These are phyloP conservation scores for Emmonsia crescens DNA, from an alignment of 2,329 filamentous ascomycete species.

Conservation along the genomic window DNA sequence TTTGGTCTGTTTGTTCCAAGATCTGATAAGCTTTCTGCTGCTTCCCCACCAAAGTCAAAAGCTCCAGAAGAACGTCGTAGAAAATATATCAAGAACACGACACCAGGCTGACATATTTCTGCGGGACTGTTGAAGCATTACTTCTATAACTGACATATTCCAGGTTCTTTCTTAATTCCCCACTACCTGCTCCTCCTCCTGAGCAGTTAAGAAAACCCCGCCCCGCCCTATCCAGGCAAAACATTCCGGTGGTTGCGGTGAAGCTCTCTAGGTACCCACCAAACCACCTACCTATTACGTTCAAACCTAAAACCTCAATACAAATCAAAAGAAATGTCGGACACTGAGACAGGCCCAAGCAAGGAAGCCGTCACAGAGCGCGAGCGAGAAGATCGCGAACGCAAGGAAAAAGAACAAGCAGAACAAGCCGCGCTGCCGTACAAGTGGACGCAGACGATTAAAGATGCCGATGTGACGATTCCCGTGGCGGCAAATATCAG, in stretches of 20 bases:
- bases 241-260: not conserved
- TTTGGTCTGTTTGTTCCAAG: slow-evolving; percentile 5
- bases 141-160: not conserved
- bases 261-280: not conserved
- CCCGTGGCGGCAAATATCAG: slow-evolving; percentile 73
- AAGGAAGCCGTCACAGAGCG: slow-evolving; percentile 32
- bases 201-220: not conserved
- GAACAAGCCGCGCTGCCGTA: slow-evolving; percentile 91
- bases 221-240: not conserved
- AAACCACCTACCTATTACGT: not conserved
- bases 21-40: not conserved
- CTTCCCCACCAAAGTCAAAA: not conserved
- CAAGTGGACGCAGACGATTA: slow-evolving; percentile 93
- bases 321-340: slow-evolving; percentile 19
- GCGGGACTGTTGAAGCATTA: not conserved
- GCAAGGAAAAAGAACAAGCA: slow-evolving; percentile 61
- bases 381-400: slow-evolving; percentile 45
- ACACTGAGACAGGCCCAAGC: slow-evolving; percentile 22
- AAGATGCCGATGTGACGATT: slow-evolving; percentile 71
- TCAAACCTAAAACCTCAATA: not conserved
- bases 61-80: not conserved
- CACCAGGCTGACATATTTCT: not conserved
- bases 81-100: too few relatives aligned
- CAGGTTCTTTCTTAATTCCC: not conserved
- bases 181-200: not conserved